These are phyloP conservation scores for Cordyceps militaris DNA, from an alignment of 2,329 filamentous ascomycete genomes.

Conservation along the genomic window DNA sequence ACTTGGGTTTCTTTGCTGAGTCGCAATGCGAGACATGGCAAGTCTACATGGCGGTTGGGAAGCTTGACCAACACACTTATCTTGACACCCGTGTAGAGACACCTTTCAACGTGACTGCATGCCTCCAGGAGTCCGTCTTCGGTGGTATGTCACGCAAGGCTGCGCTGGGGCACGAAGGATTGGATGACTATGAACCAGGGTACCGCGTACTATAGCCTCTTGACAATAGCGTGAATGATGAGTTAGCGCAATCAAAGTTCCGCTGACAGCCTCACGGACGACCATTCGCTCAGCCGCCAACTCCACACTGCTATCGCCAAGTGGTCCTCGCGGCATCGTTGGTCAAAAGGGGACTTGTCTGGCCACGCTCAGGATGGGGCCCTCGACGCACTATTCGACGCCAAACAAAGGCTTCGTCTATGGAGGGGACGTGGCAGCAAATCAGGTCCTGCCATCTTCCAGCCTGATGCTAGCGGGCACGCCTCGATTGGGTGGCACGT, in stretches of 20 bases:
- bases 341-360: not conserved
- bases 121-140: no score
- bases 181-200: not conserved
- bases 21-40: not conserved
- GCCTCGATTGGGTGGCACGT: not conserved
- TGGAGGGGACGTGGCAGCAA: no score
- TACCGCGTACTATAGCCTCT: not conserved
- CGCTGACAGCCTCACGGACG: constrained; percentile 3
- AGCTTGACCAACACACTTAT: no score
- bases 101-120: no score
- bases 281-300: not conserved
- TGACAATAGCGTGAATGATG: not conserved
- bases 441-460: no score
- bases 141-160: no score
- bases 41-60: not conserved
- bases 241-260: not conserved
- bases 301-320: not conserved
- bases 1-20: not conserved
- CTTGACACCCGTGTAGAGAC: no score
- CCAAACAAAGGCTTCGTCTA: no score
- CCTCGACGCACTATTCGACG: no score
- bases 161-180: not conserved
- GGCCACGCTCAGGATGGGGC: no score
- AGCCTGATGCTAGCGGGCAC: no score
- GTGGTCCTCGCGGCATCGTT: not conserved